Evolutionary conservation across 768 basidiomycete genomes (phyloP).

Genomic region (Podaxis sp.): DNA sequence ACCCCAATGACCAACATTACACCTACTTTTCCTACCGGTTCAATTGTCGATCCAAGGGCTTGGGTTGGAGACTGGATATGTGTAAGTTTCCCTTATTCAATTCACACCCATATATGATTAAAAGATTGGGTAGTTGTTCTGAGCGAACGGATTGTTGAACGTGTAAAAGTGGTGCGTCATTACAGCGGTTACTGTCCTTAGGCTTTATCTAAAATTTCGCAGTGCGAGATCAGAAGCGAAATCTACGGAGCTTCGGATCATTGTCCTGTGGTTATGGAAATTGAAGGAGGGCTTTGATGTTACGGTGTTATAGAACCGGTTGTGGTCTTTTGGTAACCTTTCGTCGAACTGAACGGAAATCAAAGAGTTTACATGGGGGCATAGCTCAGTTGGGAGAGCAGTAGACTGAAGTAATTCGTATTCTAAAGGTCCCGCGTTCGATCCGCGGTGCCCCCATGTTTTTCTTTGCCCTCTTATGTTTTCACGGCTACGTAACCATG

Average conservation of each 20-base stretch:
- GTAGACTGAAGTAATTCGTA: constrained; percentile 51
- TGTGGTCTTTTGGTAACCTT: not conserved
- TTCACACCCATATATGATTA: not conserved
- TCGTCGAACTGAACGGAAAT: not conserved
- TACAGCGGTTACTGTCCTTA: not conserved
- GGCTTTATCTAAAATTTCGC: not conserved
- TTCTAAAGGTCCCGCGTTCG: constrained; percentile 75
- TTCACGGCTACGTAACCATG: not conserved
- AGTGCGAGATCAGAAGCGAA: constrained; percentile 84
- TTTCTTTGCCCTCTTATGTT: constrained; percentile 11
- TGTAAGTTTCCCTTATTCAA: constrained; percentile 44
- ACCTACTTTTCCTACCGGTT: constrained; percentile 86
- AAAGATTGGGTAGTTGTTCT: constrained; percentile 54
- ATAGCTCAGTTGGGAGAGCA: constrained; percentile 71
- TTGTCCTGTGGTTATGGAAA: constrained; percentile 77
- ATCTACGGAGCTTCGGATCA: constrained; percentile 90
- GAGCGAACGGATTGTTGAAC: constrained; percentile 65
- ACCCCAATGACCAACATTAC: constrained; percentile 72
- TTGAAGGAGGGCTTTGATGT: constrained; percentile 37
- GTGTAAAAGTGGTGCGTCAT: constrained; percentile 54
- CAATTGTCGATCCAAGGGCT: constrained; percentile 74
- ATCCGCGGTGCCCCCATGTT: constrained; percentile 69
- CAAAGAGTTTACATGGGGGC: constrained; percentile 33
- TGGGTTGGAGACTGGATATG: constrained; percentile 88
- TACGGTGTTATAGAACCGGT: not conserved